phyloP scores from a whole-genome alignment of 2,329 filamentous ascomycete species.

The Colletotrichum sp. region DNA sequence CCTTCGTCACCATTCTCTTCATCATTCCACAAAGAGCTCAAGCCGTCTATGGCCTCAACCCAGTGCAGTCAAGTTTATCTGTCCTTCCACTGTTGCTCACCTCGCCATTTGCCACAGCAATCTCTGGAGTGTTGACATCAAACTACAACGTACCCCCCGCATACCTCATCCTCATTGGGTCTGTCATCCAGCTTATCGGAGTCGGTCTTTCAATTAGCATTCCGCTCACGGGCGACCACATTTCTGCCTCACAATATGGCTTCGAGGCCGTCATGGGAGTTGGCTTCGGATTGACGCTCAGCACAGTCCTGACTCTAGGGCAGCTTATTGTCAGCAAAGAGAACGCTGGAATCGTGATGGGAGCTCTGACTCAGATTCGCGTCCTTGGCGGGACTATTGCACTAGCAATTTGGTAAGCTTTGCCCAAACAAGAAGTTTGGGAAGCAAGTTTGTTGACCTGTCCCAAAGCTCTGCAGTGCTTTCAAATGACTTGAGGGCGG shows the following conservation, averaged over 20 bases:
- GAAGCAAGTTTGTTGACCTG: slow-evolving; percentile 27
- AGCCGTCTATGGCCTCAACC: slow-evolving; percentile 34
- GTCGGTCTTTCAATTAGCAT: slow-evolving; percentile 33
- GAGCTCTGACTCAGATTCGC: slow-evolving; percentile 41
- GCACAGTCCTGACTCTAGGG: slow-evolving; percentile 34
- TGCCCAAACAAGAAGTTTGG: neutral
- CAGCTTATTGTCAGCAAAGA: slow-evolving; percentile 30
- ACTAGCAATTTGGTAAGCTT: slow-evolving; percentile 35
- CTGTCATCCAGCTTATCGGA: slow-evolving; percentile 35
- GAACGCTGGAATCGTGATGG: slow-evolving; percentile 36
- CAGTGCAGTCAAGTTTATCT: slow-evolving; percentile 34
- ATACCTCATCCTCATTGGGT: slow-evolving; percentile 32
- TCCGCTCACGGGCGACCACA: slow-evolving; percentile 22
- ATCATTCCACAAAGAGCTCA: slow-evolving; percentile 31
- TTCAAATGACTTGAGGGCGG: neutral
- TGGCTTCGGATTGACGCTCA: slow-evolving; percentile 39
- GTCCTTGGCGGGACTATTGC: slow-evolving; percentile 42
- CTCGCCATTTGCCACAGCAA: slow-evolving; percentile 35
- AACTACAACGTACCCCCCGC: slow-evolving; percentile 32
- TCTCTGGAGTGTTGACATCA: slow-evolving; percentile 31
- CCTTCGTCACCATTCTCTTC: slow-evolving; percentile 28
- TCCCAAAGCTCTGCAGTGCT: neutral
- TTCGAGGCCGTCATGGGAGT: slow-evolving; percentile 41
- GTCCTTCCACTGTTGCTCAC: slow-evolving; percentile 38
- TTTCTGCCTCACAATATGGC: slow-evolving; percentile 26